phyloP scores from a whole-genome alignment of 495 filamentous ascomycete species.

The Amniculicola lignicola region DNA sequence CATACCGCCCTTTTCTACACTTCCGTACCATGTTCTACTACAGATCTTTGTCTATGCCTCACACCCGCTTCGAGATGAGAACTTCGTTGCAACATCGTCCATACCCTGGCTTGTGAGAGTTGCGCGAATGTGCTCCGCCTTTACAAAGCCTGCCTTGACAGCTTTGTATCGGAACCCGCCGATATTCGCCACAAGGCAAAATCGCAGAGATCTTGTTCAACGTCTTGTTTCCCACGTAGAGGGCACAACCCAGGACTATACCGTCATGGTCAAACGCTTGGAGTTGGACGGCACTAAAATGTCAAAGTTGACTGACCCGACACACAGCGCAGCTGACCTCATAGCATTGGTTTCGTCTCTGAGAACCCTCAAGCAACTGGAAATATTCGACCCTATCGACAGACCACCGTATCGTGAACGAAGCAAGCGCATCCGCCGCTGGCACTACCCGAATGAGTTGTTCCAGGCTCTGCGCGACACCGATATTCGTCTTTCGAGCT shows the following conservation, averaged over 20 bases:
- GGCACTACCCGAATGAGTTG: slow-evolving; percentile 59
- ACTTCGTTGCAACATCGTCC: slow-evolving; percentile 41
- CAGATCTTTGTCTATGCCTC: slow-evolving; percentile 66
- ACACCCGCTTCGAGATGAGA: slow-evolving; percentile 56
- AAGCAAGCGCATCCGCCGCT: slow-evolving; percentile 48
- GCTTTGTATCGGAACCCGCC: slow-evolving; percentile 70
- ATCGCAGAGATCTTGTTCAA: slow-evolving; percentile 47
- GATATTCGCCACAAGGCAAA: slow-evolving; percentile 51
- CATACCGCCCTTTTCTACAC: slow-evolving; percentile 53
- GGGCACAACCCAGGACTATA: slow-evolving; percentile 52
- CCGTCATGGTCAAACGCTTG: slow-evolving; percentile 66
- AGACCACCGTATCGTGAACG: slow-evolving; percentile 53
- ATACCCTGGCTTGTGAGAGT: slow-evolving; percentile 60
- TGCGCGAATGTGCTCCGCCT: slow-evolving; percentile 60
- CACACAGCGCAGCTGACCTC: slow-evolving; percentile 14
- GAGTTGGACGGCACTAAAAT: slow-evolving; percentile 55
- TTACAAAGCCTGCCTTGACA: slow-evolving; percentile 71
- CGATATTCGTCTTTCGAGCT: slow-evolving; percentile 56
- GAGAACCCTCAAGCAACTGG: slow-evolving; percentile 52
- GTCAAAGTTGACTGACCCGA: slow-evolving; percentile 17
- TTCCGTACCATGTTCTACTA: slow-evolving; percentile 70
- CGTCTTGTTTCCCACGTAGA: slow-evolving; percentile 48
- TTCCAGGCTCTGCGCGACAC: slow-evolving; percentile 54
- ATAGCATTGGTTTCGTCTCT: slow-evolving; percentile 54
- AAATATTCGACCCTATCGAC: slow-evolving; percentile 55